phyloP scores from a whole-genome alignment of 2,329 filamentous ascomycete genomes.

The Ophiognomonia clavigignenti-juglandacearum region DNA sequence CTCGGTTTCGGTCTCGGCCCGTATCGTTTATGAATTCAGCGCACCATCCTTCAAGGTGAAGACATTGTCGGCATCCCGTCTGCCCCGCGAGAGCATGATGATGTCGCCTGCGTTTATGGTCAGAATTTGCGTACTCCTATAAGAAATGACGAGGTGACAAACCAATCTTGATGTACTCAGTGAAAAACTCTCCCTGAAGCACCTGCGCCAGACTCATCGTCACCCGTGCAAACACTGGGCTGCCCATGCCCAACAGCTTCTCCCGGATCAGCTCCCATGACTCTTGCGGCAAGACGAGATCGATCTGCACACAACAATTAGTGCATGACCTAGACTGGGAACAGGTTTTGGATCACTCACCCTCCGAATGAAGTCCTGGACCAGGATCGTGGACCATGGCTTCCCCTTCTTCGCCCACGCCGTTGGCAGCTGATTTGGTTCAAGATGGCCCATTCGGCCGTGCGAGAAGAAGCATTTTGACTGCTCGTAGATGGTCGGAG shows the following conservation, averaged over 20 bases:
- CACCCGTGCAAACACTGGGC: slow-evolving; percentile 59
- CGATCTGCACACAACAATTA: slow-evolving; percentile 31
- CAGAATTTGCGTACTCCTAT: neutral
- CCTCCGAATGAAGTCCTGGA: slow-evolving; percentile 65
- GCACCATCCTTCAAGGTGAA: slow-evolving; percentile 67
- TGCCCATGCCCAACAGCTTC: slow-evolving; percentile 38
- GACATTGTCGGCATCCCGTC: slow-evolving; percentile 63
- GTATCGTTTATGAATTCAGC: too few relatives aligned
- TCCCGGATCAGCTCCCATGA: slow-evolving; percentile 49
- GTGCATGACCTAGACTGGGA: neutral
- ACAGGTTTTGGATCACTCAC: slow-evolving; percentile 30
- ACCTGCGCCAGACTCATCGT: slow-evolving; percentile 69
- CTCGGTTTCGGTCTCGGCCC: too few relatives aligned
- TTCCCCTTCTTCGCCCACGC: slow-evolving; percentile 69
- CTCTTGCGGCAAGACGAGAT: slow-evolving; percentile 68
- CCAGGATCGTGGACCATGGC: slow-evolving; percentile 67
- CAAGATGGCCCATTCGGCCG: slow-evolving; percentile 62
- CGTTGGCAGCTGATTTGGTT: slow-evolving; percentile 63
- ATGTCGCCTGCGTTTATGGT: slow-evolving; percentile 56
- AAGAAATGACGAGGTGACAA: neutral
- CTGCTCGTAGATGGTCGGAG: slow-evolving; percentile 44
- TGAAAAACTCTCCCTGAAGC: slow-evolving; percentile 72
- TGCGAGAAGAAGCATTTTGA: slow-evolving; percentile 73
- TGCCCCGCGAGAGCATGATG: slow-evolving; percentile 78
- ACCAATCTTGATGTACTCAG: slow-evolving; percentile 69